Evolutionary conservation across 495 filamentous ascomycete species (phyloP).

Genomic region (Cercophora sp.): DNA sequence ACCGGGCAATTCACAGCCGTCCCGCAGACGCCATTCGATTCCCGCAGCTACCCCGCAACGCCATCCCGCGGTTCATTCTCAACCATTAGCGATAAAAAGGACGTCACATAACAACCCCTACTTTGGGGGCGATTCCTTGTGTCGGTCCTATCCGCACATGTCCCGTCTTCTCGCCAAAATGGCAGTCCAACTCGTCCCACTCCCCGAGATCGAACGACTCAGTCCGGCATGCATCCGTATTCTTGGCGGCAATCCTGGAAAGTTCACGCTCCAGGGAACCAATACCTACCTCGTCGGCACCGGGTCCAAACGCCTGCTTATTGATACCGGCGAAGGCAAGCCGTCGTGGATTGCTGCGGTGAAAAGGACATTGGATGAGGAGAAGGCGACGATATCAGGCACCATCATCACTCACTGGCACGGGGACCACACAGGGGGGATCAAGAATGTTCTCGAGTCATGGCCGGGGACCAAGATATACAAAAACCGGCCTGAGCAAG

Average conservation of each 20-base stretch:
- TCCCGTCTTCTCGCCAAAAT: no score
- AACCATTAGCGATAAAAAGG: no score
- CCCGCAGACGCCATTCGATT: no score
- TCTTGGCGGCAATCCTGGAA: conserved; percentile 76
- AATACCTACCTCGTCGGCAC: conserved; percentile 85
- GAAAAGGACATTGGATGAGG: conserved; percentile 55
- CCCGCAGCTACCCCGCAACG: no score
- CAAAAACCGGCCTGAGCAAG: conserved; percentile 46
- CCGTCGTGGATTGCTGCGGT: conserved; percentile 59
- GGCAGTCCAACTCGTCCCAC: conserved; percentile 36
- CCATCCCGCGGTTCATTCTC: no score
- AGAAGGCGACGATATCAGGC: conserved; percentile 59
- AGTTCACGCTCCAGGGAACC: conserved; percentile 61
- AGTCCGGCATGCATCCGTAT: conserved; percentile 67
- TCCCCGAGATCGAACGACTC: conserved; percentile 64
- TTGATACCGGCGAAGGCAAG: conserved; percentile 76
- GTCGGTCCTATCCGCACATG: background rate
- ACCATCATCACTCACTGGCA: conserved; percentile 90
- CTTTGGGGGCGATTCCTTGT: background rate
- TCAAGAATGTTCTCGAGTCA: conserved; percentile 58
- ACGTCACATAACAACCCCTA: no score
- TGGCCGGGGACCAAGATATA: conserved; percentile 56
- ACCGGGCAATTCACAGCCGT: no score
- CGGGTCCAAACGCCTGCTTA: conserved; percentile 61
- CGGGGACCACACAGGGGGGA: conserved; percentile 74